Base-by-base conservation (phyloP, 148 eudicot species). In the Arctostaphylos glauca region DNA sequence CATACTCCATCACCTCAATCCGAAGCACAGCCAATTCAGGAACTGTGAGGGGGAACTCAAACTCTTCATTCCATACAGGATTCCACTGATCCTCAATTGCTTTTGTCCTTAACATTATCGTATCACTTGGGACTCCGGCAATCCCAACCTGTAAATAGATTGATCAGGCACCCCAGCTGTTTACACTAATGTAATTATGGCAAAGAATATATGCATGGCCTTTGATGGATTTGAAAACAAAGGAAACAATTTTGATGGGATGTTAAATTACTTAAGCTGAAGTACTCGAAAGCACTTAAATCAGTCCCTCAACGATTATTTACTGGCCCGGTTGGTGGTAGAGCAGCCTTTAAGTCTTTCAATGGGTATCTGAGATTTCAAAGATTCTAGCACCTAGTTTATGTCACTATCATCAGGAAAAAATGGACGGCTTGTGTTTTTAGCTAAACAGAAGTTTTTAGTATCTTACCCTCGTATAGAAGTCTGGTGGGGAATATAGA, bases 401-500 rank as follows among this genome's bases (percentile, higher is more conserved):
- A 72, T 72, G 25, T 72, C 12, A 3, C 76, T 71, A 1, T 44
- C 18, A 43, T 72, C 14, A 44, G 76, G 25, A 46, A 46, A 46
- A 46, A 72, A 46, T 15, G 76, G 10, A 73, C 3, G 44, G 16
- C 43, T 3, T 71, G 52, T 46, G 18, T 2, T 6, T 72, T 16
- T 15, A 2, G 23, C 50, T 48, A 21, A n/a, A 53, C 9, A 54
- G 46, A 72, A 72, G 46, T 55, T 47, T 25, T 48, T 5, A 10
- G 19, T 71, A 82, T 41, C 84, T 83, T 77, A 92, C 96, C 92
- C 85, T 90, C 16, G 90, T 59, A 79, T 90, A 93, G 88, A 93
- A 93, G 82, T 93, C 94, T 12, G 96, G 96, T 19, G 96, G 96
- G n/a, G 96, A 93, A 78, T 84, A 89, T 38, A 38, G 84, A 81